A percentile compares a stretch with the other conserved stretches of the same genome.
phyloP scores from a whole-genome alignment of 2,329 filamentous ascomycete species.

The Penicillium digitatum region DNA sequence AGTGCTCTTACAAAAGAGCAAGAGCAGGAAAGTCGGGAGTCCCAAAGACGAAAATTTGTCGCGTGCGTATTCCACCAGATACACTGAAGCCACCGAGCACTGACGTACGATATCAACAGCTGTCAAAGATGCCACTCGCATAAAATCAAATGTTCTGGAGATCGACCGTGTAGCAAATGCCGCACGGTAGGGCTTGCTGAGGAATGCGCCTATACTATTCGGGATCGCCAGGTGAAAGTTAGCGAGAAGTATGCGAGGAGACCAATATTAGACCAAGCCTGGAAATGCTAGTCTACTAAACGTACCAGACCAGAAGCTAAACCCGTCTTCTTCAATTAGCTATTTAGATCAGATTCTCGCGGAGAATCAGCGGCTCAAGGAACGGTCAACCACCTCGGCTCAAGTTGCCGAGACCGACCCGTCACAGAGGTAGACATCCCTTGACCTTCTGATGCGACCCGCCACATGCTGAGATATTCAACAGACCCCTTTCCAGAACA shows the following conservation, averaged over 20 bases:
- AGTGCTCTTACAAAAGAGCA: constrained; percentile 10
- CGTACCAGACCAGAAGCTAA: neutral
- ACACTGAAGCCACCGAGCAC: neutral
- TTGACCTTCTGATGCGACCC: neutral
- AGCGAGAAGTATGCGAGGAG: constrained; percentile 32
- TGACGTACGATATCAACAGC: constrained; percentile 14
- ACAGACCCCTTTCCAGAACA: constrained; percentile 14
- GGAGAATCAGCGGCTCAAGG: constrained; percentile 33
- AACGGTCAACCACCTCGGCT: constrained; percentile 28
- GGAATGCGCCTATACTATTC: constrained; percentile 41
- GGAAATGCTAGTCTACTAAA: neutral
- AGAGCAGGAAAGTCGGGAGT: constrained; percentile 11
- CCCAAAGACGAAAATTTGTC: constrained; percentile 30
- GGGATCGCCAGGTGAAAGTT: constrained; percentile 43
- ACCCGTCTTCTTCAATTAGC: constrained; percentile 18
- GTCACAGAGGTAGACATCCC: constrained; percentile 11
- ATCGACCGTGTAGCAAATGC: constrained; percentile 44
- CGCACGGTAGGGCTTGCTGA: constrained; percentile 35
- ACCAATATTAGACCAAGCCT: neutral
- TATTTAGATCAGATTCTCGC: constrained; percentile 35
- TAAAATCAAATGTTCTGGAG: constrained; percentile 48
- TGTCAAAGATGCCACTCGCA: constrained; percentile 46
- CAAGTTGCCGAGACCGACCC: constrained; percentile 22
- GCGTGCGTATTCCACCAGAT: constrained; percentile 25
- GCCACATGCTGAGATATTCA: neutral